Evolutionary conservation across 108 stramenopile genomes (phyloP).

Genomic region (Stephanodiscus minutulus): DNA sequence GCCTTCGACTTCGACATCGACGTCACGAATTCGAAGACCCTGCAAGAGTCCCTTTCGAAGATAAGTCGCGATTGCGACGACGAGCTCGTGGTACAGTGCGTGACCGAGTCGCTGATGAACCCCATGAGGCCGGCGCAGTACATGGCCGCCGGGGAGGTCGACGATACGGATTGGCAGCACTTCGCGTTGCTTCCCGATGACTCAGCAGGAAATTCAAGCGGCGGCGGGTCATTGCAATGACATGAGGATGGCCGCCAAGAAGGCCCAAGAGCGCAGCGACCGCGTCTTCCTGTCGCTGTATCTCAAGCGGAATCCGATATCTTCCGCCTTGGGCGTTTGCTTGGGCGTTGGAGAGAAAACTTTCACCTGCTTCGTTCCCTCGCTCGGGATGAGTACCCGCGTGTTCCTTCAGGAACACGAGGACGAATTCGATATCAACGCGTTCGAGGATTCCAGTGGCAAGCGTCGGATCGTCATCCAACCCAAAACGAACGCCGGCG

Average conservation of each 20-base stretch:
- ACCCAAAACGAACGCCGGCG: slow-evolving; percentile 35
- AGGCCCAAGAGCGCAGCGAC: slow-evolving; percentile 89
- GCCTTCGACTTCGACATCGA: slow-evolving; percentile 71
- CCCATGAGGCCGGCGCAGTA: slow-evolving; percentile 94
- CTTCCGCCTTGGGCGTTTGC: slow-evolving; percentile 66
- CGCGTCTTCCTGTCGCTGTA: slow-evolving; percentile 85
- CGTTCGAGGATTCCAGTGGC: slow-evolving; percentile 37
- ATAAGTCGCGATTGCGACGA: slow-evolving; percentile 71
- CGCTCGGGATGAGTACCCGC: slow-evolving; percentile 62
- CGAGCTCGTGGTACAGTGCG: slow-evolving; percentile 73
- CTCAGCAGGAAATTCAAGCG: slow-evolving; percentile 52
- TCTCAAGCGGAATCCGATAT: slow-evolving; percentile 66
- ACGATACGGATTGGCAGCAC: slow-evolving; percentile 74
- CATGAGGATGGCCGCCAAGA: slow-evolving; percentile 83
- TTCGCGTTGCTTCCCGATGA: slow-evolving; percentile 81
- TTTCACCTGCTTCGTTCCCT: slow-evolving; percentile 83
- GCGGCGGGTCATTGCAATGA: slow-evolving; percentile 88
- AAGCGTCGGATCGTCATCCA: slow-evolving; percentile 51
- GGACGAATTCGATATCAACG: slow-evolving; percentile 56
- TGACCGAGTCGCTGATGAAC: slow-evolving; percentile 83
- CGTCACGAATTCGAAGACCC: slow-evolving; percentile 55
- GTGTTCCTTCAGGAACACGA: slow-evolving; percentile 82
- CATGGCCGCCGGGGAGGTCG: slow-evolving; percentile 78
- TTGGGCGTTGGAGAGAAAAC: slow-evolving; percentile 81
- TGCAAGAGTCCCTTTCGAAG: slow-evolving; percentile 82